phyloP scores from a whole-genome alignment of 2,329 filamentous ascomycete genomes.

The Trichoderma arundinaceum region DNA sequence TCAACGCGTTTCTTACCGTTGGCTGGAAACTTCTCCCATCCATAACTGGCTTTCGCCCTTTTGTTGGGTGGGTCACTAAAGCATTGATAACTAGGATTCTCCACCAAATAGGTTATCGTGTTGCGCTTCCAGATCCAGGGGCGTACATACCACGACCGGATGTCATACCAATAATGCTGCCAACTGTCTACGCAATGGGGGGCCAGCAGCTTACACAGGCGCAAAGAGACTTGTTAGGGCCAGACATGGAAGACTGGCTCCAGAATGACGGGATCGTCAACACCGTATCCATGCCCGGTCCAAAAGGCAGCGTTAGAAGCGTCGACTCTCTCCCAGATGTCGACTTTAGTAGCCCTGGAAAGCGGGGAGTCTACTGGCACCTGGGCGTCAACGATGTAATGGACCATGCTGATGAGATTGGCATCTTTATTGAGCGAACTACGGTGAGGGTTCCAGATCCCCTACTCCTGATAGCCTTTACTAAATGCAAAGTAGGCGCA shows the following conservation, averaged over 20 bases:
- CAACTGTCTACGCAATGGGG: conserved; percentile 5
- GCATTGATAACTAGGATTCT: background rate
- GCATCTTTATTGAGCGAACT: background rate
- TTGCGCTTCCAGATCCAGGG: background rate
- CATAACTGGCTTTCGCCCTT: background rate
- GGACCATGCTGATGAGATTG: conserved; percentile 4
- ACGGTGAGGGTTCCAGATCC: background rate
- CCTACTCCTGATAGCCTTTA: background rate
- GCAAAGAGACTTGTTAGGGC: background rate
- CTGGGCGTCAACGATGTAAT: conserved; percentile 2
- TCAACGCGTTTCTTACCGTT: background rate
- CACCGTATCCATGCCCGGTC: background rate
- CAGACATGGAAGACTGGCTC: background rate
- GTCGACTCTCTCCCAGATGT: background rate
- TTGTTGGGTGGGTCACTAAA: background rate
- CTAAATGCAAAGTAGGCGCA: background rate
- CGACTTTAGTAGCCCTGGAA: background rate
- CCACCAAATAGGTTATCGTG: background rate
- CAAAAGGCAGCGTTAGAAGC: background rate
- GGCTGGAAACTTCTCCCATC: background rate
- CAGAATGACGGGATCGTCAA: conserved; percentile 10
- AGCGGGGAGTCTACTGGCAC: background rate
- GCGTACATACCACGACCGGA: conserved; percentile 5
- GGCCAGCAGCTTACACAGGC: background rate
- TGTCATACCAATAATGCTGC: conserved; percentile 2